phyloP scores from a whole-genome alignment of 2,329 filamentous ascomycete species.

The Rhynchosporium agropyri region DNA sequence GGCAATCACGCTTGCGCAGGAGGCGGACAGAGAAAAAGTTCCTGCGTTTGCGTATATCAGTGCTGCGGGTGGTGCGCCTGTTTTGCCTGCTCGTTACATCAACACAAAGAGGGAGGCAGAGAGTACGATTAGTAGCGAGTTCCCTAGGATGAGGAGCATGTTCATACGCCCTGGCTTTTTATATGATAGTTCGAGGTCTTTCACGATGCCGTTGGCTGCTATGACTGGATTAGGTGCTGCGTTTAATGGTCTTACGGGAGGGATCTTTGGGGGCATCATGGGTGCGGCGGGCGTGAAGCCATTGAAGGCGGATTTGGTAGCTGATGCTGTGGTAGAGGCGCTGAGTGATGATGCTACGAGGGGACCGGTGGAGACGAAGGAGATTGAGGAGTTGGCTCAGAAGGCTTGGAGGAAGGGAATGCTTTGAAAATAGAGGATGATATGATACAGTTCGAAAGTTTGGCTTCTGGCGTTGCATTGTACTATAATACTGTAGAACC shows the following conservation, averaged over 20 bases:
- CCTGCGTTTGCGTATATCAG: conserved; percentile 84
- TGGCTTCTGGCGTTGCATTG: conserved; percentile 30
- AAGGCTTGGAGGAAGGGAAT: conserved; percentile 89
- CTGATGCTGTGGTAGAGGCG: conserved; percentile 87
- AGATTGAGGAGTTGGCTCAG: conserved; percentile 80
- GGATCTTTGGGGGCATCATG: conserved; percentile 74
- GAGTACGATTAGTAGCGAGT: conserved; percentile 68
- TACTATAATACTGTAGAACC: conserved; percentile 28
- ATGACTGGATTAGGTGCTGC: conserved; percentile 73
- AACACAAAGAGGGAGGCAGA: conserved; percentile 92
- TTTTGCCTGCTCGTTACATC: conserved; percentile 85
- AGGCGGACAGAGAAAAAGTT: conserved; percentile 66
- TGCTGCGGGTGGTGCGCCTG: conserved; percentile 80
- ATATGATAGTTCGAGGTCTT: conserved; percentile 79
- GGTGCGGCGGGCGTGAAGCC: conserved; percentile 85
- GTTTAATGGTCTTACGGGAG: conserved; percentile 77
- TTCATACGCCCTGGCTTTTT: conserved; percentile 87
- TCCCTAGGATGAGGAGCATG: conserved; percentile 75
- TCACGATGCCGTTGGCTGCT: conserved; percentile 85
- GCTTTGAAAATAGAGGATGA: conserved; percentile 57
- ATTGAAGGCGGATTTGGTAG: conserved; percentile 82
- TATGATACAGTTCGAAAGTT: conserved; percentile 23
- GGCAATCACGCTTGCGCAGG: conserved; percentile 80
- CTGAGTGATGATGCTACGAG: conserved; percentile 71
- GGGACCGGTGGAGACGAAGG: conserved; percentile 75